Percentiles rank a stretch among this genome's conserved stretches.
Conservation (phyloP, 306 rosid species). For the Phaseolus lunatus region DNA sequence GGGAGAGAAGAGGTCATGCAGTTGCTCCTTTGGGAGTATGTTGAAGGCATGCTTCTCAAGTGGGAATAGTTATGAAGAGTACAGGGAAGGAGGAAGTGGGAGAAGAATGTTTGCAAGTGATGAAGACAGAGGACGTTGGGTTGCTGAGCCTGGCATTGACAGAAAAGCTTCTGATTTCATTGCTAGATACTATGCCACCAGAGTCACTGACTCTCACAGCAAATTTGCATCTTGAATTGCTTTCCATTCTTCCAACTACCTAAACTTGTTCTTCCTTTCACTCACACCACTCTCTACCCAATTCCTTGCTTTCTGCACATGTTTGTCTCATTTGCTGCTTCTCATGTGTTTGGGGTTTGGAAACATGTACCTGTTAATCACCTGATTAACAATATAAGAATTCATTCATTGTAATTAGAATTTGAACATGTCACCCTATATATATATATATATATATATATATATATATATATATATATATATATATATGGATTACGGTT, state of each 20-base stretch:
- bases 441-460: too few relatives aligned
- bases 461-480: too few relatives aligned
- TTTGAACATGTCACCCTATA: not conserved
- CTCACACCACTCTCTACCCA: too few relatives aligned
- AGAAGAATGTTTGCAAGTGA: slow-evolving; percentile 71
- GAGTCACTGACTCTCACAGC: slow-evolving; percentile 53
- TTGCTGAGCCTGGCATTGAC: slow-evolving; percentile 84
- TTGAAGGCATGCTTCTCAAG: slow-evolving; percentile 66
- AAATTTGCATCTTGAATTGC: slow-evolving; percentile 46
- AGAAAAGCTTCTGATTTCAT: slow-evolving; percentile 76
- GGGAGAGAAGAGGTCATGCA: slow-evolving; percentile 56
- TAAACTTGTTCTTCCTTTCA: too few relatives aligned
- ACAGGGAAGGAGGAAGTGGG: slow-evolving; percentile 63
- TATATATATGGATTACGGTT: too few relatives aligned
- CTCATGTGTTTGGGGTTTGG: slow-evolving; percentile 24
- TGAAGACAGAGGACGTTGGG: slow-evolving; percentile 67
- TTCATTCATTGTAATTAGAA: slow-evolving; percentile 3
- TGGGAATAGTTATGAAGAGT: slow-evolving; percentile 32
- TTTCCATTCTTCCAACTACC: too few relatives aligned
- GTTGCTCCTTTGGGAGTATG: slow-evolving; percentile 51
- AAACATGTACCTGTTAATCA: not conserved
- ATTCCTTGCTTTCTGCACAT: too few relatives aligned
- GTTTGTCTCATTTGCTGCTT: too few relatives aligned
- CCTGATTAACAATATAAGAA: slow-evolving; percentile 31
- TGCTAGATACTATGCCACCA: slow-evolving; percentile 63